These are phyloP conservation scores for Alternaria panax DNA, from an alignment of 2,329 filamentous ascomycete genomes.

Conservation along the genomic window DNA sequence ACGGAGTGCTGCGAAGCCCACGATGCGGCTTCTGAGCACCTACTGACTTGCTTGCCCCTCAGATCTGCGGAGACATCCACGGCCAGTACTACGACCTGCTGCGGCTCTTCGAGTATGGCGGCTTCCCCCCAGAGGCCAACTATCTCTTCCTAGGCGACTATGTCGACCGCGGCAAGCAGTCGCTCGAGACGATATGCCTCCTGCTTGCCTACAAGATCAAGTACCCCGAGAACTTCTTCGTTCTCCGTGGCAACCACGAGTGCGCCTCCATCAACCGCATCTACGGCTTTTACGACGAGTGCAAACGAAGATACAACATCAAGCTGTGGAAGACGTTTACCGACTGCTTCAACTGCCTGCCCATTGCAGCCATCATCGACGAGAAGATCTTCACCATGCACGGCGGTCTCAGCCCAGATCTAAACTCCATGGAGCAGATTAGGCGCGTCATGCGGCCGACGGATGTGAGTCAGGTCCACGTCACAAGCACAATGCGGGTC, in stretches of 20 bases:
- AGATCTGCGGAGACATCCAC: conserved; percentile 99
- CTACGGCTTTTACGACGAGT: conserved; percentile 99
- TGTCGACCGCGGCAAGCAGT: conserved; percentile 98
- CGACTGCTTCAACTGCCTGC: conserved; percentile 98
- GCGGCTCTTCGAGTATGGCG: conserved; percentile 96
- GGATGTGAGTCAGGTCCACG: conserved; percentile 74
- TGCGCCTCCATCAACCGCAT: conserved; percentile 99
- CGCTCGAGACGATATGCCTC: conserved; percentile 96
- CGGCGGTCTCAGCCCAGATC: conserved; percentile 92
- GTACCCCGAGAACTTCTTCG: conserved; percentile 99
- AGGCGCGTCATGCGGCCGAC: conserved; percentile 98
- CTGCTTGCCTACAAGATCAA: conserved; percentile 99
- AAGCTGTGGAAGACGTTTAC: conserved; percentile 99
- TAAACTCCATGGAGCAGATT: conserved; percentile 99
- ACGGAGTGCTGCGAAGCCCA: conserved; percentile 7
- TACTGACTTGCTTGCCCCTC: conserved; percentile 25
- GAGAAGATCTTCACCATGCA: conserved; percentile 99
- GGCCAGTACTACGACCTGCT: conserved; percentile 99
- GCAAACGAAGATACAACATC: conserved; percentile 98
- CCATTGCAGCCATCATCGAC: conserved; percentile 97
- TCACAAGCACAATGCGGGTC: conserved; percentile 18
- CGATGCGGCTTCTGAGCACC: conserved; percentile 1
- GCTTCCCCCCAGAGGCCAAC: conserved; percentile 97
- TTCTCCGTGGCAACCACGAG: conserved; percentile 97
- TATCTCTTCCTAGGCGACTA: conserved; percentile 99